A percentile compares a stretch with the other conserved stretches of the same genome.
Conservation (phyloP, 2,329 filamentous ascomycete species). For the Nigrospora oryzae region DNA sequence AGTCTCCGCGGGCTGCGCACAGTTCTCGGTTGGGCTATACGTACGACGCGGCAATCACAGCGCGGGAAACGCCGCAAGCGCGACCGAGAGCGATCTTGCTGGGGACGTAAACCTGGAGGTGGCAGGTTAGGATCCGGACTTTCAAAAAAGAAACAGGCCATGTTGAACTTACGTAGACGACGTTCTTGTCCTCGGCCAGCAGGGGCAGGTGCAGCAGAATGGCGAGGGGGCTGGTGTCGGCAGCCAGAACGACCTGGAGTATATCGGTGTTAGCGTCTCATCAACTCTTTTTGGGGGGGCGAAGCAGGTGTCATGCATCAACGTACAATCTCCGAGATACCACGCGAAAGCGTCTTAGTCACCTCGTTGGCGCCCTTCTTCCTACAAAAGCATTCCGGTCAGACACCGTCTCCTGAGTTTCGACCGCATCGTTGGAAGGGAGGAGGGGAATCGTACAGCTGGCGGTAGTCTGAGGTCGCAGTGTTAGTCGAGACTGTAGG, state of each 20-base stretch:
- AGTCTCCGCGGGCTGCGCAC: no score
- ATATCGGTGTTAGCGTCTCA: no score
- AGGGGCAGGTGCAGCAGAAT: conserved; percentile 87
- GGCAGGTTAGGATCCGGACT: neutral
- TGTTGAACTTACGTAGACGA: conserved; percentile 12
- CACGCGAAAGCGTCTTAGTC: conserved; percentile 85
- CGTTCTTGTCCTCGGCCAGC: conserved; percentile 73
- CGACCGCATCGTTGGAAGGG: neutral
- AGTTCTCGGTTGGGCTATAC: neutral
- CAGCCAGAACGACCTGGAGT: conserved; percentile 67
- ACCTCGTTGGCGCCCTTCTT: conserved; percentile 63
- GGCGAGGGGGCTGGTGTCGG: conserved; percentile 78
- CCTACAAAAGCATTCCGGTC: neutral
- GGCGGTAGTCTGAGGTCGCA: conserved; percentile 44
- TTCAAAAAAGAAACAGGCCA: neutral
- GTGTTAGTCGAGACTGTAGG: neutral
- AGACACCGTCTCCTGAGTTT: neutral
- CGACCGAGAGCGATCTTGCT: conserved; percentile 75
- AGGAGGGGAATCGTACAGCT: conserved; percentile 39
- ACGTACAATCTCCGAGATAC: conserved; percentile 65
- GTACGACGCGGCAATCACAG: conserved; percentile 70
- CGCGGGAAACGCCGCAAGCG: conserved; percentile 79
- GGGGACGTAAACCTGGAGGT: conserved; percentile 49
- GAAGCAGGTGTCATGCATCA: no score
- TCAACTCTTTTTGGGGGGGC: no score